A percentile compares a stretch with the other conserved stretches of the same genome.
Conservation (phyloP, 805 yeast species). For the Torulaspora delbrueckii region DNA sequence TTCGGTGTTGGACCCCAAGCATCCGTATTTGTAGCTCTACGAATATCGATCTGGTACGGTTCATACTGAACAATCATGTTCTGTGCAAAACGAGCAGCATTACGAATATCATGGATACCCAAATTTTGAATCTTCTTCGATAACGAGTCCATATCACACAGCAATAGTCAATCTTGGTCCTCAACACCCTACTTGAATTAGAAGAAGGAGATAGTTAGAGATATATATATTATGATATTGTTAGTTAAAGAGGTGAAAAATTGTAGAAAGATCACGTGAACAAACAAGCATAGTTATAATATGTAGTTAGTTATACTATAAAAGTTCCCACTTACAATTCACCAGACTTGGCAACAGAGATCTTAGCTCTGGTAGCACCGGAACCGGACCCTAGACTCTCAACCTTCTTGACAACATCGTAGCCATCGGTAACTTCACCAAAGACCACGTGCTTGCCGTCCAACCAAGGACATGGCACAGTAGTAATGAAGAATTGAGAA, state of each 20-base stretch:
- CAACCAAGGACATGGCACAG: constrained; percentile 81
- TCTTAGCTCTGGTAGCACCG: constrained; percentile 66
- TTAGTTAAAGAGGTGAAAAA: not conserved
- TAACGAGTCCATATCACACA: constrained; percentile 26
- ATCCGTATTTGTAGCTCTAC: constrained; percentile 48
- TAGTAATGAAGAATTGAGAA: constrained; percentile 94
- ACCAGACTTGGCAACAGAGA: constrained; percentile 57
- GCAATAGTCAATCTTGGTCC: too few species aligned
- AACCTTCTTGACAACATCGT: constrained; percentile 78
- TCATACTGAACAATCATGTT: constrained; percentile 37
- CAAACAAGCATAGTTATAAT: not conserved
- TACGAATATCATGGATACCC: constrained; percentile 39
- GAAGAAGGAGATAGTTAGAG: not conserved
- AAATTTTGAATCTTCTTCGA: constrained; percentile 34
- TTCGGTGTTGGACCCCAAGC: constrained; percentile 49
- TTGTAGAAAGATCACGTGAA: not conserved
- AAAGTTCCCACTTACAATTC: constrained; percentile 29
- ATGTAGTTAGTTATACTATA: too few species aligned
- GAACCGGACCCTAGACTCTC: constrained; percentile 70
- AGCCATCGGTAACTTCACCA: constrained; percentile 85
- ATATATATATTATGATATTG: too few species aligned
- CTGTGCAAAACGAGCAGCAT: constrained; percentile 39
- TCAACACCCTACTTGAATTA: too few species aligned
- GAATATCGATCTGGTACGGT: constrained; percentile 37
- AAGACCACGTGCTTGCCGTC: constrained; percentile 94